A percentile compares a stretch with the other conserved stretches of the same genome.
These are phyloP conservation scores for Avicennia marina DNA, from an alignment of 257 asterid genomes.

Conservation along the genomic window DNA sequence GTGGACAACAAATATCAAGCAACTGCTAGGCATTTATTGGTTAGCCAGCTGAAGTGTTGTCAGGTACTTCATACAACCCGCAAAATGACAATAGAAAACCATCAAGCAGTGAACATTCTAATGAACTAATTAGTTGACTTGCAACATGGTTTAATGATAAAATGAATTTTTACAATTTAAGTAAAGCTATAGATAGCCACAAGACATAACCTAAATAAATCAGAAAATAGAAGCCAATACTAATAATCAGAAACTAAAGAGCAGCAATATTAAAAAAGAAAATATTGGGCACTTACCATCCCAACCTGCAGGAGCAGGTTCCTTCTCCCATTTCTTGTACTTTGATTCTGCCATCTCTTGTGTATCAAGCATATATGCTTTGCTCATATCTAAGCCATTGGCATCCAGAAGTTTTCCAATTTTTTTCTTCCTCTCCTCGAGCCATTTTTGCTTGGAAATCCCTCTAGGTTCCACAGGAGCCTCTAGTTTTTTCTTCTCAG, in stretches of 20 bases:
- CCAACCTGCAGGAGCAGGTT: constrained; percentile 98
- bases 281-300: constrained; percentile 53
- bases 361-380: constrained; percentile 89
- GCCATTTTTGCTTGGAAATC: constrained; percentile 92
- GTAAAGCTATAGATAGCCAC: too few relatives aligned
- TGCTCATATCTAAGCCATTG: constrained; percentile 89
- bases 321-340: constrained; percentile 94
- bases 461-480: constrained; percentile 83
- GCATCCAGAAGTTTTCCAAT: constrained; percentile 86
- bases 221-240: too few relatives aligned
- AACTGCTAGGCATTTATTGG: too few relatives aligned
- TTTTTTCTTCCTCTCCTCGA: constrained; percentile 91
- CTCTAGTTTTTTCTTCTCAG: constrained; percentile 74
- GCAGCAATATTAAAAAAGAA: background rate
- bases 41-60: too few relatives aligned
- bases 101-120: background rate
- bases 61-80: constrained; percentile 10
- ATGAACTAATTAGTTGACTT: background rate
- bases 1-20: too few relatives aligned
- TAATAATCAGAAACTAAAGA: too few relatives aligned
- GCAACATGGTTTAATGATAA: background rate
- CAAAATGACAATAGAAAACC: background rate
- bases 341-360: constrained; percentile 78
- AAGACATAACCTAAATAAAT: too few relatives aligned
- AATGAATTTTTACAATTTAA: too few relatives aligned